Conservation (phyloP, 345 rosid species). For the Streptanthus diversifolius region DNA sequence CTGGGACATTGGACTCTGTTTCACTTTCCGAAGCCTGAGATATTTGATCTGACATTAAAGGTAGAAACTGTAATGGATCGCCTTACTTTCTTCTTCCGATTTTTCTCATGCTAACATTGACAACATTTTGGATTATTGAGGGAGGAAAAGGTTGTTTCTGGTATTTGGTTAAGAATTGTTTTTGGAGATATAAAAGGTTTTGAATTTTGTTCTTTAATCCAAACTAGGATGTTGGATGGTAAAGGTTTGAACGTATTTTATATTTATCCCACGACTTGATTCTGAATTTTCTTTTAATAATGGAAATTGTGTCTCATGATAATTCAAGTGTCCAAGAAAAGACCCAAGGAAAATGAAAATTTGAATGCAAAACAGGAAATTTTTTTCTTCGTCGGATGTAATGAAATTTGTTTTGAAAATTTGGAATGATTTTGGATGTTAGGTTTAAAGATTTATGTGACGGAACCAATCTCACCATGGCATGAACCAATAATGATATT, state of each 20-base stretch:
- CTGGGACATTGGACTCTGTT: not conserved
- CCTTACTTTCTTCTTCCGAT: not conserved
- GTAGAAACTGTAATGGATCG: not conserved
- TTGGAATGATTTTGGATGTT: too few relatives aligned
- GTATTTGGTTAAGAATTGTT: not conserved
- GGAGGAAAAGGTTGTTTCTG: not conserved
- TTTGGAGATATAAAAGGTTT: too few relatives aligned
- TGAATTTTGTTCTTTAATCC: not conserved
- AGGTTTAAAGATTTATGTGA: too few relatives aligned
- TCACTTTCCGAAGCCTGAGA: not conserved
- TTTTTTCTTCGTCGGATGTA: too few relatives aligned
- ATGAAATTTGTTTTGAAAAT: too few relatives aligned
- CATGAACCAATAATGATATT: too few relatives aligned
- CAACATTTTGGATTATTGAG: not conserved
- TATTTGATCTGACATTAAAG: not conserved
- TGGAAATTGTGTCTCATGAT: not conserved
- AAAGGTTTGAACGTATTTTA: too few relatives aligned
- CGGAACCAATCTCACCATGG: too few relatives aligned
- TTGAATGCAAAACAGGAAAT: too few relatives aligned
- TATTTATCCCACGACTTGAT: not conserved
- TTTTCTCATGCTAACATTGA: not conserved
- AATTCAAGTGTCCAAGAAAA: not conserved
- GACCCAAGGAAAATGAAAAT: not conserved
- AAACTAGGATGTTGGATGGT: not conserved
- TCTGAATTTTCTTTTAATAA: not conserved